A percentile compares a stretch with the other conserved stretches of the same genome.
These are phyloP conservation scores for Diaporthe nobilis DNA, from an alignment of 2,329 filamentous ascomycete species.

Conservation along the genomic window DNA sequence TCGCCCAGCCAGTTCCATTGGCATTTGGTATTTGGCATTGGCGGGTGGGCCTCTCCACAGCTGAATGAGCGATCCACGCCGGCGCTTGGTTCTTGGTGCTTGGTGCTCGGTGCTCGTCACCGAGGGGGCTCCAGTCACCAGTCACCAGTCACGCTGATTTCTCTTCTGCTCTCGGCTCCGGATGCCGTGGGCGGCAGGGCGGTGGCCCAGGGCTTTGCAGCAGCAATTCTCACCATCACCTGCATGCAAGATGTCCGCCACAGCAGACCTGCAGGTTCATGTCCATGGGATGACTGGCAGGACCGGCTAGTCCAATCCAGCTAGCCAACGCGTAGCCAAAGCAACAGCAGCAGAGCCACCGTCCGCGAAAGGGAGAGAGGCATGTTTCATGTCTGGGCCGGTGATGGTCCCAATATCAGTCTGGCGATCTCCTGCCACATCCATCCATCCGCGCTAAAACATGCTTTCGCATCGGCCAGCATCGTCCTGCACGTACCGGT, in stretches of 20 bases:
- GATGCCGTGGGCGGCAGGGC: neutral
- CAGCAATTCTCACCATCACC: neutral
- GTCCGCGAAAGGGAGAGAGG: conserved; percentile 28
- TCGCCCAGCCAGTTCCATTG: conserved; percentile 24
- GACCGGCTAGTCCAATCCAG: neutral
- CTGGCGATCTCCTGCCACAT: conserved; percentile 31
- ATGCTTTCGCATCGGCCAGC: conserved; percentile 30
- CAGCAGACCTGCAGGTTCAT: conserved; percentile 11
- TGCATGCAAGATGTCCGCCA: conserved; percentile 15
- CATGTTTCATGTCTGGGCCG: conserved; percentile 34
- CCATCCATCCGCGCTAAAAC: conserved; percentile 30
- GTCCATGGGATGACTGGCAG: neutral
- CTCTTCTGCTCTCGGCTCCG: conserved; percentile 1
- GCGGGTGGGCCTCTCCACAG: conserved; percentile 10
- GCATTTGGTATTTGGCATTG: neutral
- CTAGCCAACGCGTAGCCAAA: conserved; percentile 11
- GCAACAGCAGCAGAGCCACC: neutral
- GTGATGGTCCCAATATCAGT: conserved; percentile 31
- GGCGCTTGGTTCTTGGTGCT: conserved; percentile 13
- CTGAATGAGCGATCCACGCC: conserved; percentile 11
- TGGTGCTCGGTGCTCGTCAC: conserved; percentile 12
- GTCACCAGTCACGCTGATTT: neutral
- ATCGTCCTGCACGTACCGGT: conserved; percentile 16
- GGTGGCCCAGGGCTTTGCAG: neutral
- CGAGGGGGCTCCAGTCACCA: neutral